These are phyloP conservation scores for Candida michaelii DNA, from an alignment of 805 yeast species.

Conservation along the genomic window DNA sequence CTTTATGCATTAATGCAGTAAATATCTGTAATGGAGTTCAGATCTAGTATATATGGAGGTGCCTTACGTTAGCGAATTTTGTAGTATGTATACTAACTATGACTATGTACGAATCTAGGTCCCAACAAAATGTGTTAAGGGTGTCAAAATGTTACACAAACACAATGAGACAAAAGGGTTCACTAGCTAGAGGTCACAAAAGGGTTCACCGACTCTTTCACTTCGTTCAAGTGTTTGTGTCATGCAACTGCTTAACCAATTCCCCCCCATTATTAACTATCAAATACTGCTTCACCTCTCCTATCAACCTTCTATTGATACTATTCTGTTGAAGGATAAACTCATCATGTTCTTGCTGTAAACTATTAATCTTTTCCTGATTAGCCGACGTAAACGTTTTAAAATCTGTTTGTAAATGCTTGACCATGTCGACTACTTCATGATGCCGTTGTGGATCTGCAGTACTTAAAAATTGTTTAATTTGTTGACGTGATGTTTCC, in stretches of 20 bases:
- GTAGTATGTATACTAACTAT: too few relatives aligned
- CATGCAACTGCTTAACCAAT: background rate
- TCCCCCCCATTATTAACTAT: background rate
- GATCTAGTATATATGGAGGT: background rate
- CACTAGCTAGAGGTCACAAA: too few relatives aligned
- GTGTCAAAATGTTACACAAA: too few relatives aligned
- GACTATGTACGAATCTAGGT: too few relatives aligned
- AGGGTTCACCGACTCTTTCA: too few relatives aligned
- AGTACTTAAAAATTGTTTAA: background rate
- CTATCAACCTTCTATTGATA: constrained; percentile 2
- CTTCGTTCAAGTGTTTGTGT: too few relatives aligned
- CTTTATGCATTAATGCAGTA: too few relatives aligned
- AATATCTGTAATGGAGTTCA: too few relatives aligned
- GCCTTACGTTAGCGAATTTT: too few relatives aligned
- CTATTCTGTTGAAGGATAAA: background rate
- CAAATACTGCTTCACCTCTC: background rate
- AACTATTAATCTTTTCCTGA: background rate
- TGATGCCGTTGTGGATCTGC: background rate
- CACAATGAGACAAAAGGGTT: too few relatives aligned
- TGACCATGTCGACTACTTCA: constrained; percentile 2
- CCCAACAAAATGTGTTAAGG: too few relatives aligned
- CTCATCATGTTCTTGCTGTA: background rate
- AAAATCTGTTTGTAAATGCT: background rate
- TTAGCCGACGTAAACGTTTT: background rate
- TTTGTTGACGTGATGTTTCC: background rate